Percentiles rank a stretch among this genome's conserved stretches.
These are phyloP conservation scores for Blastocystis sp. DNA, from an alignment of 352 stramenopile genomes.

Conservation along the genomic window DNA sequence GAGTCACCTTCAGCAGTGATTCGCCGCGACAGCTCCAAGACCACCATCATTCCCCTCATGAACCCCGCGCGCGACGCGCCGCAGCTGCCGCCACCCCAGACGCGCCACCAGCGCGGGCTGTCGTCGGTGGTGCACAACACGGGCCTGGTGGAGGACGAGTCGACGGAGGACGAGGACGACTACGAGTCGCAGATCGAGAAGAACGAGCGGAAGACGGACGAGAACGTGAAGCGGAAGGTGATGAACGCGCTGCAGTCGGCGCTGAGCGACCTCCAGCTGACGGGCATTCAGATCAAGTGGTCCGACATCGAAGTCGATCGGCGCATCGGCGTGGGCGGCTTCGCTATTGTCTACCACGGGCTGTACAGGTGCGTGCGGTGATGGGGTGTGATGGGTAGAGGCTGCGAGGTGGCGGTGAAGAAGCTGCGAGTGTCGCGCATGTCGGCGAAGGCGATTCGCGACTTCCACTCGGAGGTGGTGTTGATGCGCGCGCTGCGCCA, in stretches of 20 bases:
- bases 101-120: constrained; percentile 20
- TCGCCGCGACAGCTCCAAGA: constrained; percentile 10
- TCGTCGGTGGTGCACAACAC: constrained; percentile 56
- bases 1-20: background rate
- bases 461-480: constrained; percentile 74
- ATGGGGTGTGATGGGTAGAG: constrained; percentile 3
- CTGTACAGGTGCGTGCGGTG: constrained; percentile 39
- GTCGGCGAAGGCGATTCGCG: constrained; percentile 69
- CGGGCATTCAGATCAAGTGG: constrained; percentile 61
- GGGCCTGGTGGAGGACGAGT: constrained; percentile 46
- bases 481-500: constrained; percentile 73
- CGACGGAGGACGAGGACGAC: constrained; percentile 41
- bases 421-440: constrained; percentile 66
- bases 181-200: constrained; percentile 42
- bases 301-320: constrained; percentile 48
- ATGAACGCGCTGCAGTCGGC: constrained; percentile 51
- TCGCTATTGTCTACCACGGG: constrained; percentile 65
- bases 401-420: constrained; percentile 68
- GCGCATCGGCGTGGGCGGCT: constrained; percentile 53
- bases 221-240: constrained; percentile 43
- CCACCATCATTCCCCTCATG: constrained; percentile 43
- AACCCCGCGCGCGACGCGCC: constrained; percentile 34
- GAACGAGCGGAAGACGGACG: constrained; percentile 33
- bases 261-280: constrained; percentile 63
- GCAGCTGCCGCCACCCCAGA: background rate